Conservation (phyloP, 2,329 filamentous ascomycete genomes). For the Fusarium agapanthi region DNA sequence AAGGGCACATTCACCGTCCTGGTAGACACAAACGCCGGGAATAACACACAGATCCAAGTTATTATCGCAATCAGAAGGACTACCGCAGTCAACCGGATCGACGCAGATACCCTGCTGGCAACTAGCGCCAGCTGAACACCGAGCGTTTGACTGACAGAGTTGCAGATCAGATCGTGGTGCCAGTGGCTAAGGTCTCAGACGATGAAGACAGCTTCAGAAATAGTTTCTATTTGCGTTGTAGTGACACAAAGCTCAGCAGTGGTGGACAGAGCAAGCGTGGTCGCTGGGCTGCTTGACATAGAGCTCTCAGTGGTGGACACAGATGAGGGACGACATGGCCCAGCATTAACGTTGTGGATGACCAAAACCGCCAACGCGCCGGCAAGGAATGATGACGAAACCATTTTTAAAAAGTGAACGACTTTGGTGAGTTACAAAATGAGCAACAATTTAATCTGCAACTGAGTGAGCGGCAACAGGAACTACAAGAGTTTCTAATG, state of each 20-base stretch:
- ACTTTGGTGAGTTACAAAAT: not conserved
- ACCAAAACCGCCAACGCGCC: not conserved
- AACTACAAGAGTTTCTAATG: not conserved
- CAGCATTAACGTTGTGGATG: not conserved
- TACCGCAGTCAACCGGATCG: not conserved
- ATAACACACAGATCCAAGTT: not conserved
- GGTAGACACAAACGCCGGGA: not conserved
- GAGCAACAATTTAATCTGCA: too few relatives aligned
- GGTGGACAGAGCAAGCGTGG: not conserved
- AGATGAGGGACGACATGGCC: not conserved
- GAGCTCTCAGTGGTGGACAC: not conserved
- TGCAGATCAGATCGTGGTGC: not conserved
- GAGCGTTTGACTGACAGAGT: not conserved
- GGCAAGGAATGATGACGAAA: not conserved
- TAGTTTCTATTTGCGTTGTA: not conserved
- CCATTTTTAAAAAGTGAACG: not conserved
- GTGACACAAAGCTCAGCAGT: not conserved
- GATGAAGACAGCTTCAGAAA: not conserved
- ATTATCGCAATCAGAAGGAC: not conserved
- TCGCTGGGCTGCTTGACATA: not conserved
- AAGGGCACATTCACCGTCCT: not conserved
- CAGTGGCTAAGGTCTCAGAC: not conserved
- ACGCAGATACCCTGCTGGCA: not conserved
- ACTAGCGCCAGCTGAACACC: not conserved
- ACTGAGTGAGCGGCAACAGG: too few relatives aligned